Evolutionary conservation across 768 basidiomycete species (phyloP), one percentile per base, ranked within the genome.

Genomic region (Agrocybe chaxingu): DNA sequence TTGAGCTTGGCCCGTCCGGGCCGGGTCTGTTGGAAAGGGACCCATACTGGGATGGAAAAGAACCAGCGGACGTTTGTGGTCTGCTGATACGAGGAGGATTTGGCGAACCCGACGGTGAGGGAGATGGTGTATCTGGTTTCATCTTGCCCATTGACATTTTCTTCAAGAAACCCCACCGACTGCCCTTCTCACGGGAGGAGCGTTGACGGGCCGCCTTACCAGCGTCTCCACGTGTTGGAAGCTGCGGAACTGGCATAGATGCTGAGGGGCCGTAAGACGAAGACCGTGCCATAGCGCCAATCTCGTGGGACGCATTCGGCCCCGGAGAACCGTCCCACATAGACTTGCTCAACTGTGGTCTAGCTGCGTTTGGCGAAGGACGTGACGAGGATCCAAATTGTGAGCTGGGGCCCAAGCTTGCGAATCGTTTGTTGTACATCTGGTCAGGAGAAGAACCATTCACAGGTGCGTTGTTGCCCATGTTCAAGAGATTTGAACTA

Each of bases 81-180:
- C 63, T 57, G 37, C 61, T 59, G 19, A 58, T 49, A 45, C 59
- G 52, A 5, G 65, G 56, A 60, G 70, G 52, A 57, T 67, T 59
- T 54, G 69, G 49, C 57, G 66, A 58, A n/a, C 42, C 44, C 3
- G 68, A 69, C 36, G 67, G 70, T 8, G 71, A 65, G 29, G 77
- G 70, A 5, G 76, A 61, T 29, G 83, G 76, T 11, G 77, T 67
- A 42, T 91, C 89, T n/a, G 71, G 56, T 59, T 82, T 83, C 73
- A 96, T 87, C 67, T 89, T 92, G 10, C 92, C 87, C 92, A 95
- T 96, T 5, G 93, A 96, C 93, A 98, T 97, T 72, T 98, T 98
- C 73, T 94, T 92, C 52, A 98, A 73, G 72, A 98, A 96, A 3
- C 94, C 93, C 94, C 95, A 96, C 49, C 90, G 85, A 47, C 85